Evolutionary conservation across 192 early-diverging fungal genomes (phyloP), one percentile per base, ranked within the genome.

Genomic region (Entomortierella chlamydospora): DNA sequence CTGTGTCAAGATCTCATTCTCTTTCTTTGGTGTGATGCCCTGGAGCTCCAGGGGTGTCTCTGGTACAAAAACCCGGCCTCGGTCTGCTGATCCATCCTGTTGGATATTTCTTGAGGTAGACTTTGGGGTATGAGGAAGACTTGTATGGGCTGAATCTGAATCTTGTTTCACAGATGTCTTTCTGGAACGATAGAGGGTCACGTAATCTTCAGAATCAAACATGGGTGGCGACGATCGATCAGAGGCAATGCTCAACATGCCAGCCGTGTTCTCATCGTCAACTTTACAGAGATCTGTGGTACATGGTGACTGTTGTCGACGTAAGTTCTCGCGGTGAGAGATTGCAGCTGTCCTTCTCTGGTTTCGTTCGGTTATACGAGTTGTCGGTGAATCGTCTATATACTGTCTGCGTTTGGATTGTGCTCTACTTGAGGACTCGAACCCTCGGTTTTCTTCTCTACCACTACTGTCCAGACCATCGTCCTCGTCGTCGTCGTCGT

Each of bases 141-240:
- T 29, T 11, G 41, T 33, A 23, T 68, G 30, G 12, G 17, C 22
- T 10, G 10, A 4, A 3, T 29, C 54, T 23, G 9, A 4, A 55
- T 55, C 54, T 20, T 54, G 52, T 15, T 26, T 4, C 3, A 18
- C 23, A 6, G 7, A 4, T 2, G 25, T 54, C 28, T 54, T 18
- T 29, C 5, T 10, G 50, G 13, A 23, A 28, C 15, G 61, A 52
- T 5, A 22, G 18, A 28, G 22, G 29, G 13, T 23, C 23, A 30
- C 28, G 18, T 52, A 25, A 52, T 26, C n/a, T 10, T 57, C 60
- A 4, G 61, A 56, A 43, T 79, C 76, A 50, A 70, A 79, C 61
- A 79, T 78, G 10, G 74, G 61, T 17, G 76, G 68, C 22, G 76
- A 79, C 6, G 76, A 79, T 29, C 57, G 76, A 59, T 79, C 62